Evolutionary conservation across 108 stramenopile genomes (phyloP), one percentile per base, ranked within the genome.

Genomic region (Chaetoceros tenuissimus): DNA sequence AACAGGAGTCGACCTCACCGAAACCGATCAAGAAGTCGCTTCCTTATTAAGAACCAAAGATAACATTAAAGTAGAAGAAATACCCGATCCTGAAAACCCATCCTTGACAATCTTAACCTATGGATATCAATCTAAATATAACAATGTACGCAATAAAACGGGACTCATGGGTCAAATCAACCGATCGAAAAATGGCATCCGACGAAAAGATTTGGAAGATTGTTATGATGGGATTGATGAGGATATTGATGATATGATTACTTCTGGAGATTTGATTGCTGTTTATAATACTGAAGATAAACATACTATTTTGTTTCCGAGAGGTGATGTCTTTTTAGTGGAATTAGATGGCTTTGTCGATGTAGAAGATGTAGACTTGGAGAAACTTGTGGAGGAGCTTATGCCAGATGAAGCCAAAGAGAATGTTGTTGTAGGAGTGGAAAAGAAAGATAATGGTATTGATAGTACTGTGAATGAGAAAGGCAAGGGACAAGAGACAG

Each of bases 71-170:
- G 75, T 85, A 5, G 89, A 91, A 56, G 69, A 74, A 51, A 66
- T 83, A 5, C 89, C 89, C 24, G 85, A 91, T 70, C 89, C 89
- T 1, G 89, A 91, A 58, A 90, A 87, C 67, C 85, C 89, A 3
- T 75, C 69, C 7, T 50, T 85, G 0, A 60, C 62, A 55, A 65
- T 91, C 52, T 63, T 59, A 0, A 76, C 75, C 7, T 91, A 81
- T 67, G 85, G 85, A 1, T 91, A 87, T 57, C 78, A 79, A 24
- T 81, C 89, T 26, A 85, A 87, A 52, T 91, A 81, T 49, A 71
- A 75, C 19, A 57, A 71, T 25, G 80, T 91, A 0, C 57, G 72
- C 17, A 81, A 87, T 61, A 62, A 71, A 16, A 57, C 67, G 10
- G 68, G 81, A 18, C 59, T 91, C 23, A 46, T 91, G 56, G 89